Evolutionary conservation across 495 filamentous ascomycete genomes (phyloP).

Genomic region (Hypoxylon cercidicola): DNA sequence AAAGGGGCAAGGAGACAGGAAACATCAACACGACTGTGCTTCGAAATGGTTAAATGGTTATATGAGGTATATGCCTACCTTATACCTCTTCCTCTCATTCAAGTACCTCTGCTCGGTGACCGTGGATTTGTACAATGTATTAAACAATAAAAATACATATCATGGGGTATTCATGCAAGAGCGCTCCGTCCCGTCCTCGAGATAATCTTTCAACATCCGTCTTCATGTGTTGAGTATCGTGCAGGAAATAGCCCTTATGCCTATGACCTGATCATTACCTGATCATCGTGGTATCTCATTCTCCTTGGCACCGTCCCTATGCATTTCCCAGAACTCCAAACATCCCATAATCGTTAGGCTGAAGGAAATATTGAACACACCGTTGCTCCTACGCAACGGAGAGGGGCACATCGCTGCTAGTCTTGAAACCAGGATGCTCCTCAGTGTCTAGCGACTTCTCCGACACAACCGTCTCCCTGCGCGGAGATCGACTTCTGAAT

Average conservation of each 20-base stretch:
- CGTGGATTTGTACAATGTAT: constrained; percentile 42
- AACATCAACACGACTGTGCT: no score
- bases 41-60: no score
- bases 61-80: no score
- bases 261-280: constrained; percentile 31
- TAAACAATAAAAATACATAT: constrained; percentile 44
- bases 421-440: constrained; percentile 21
- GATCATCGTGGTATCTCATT: constrained; percentile 41
- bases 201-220: constrained; percentile 19
- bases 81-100: not conserved
- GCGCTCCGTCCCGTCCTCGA: constrained; percentile 24
- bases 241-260: constrained; percentile 27
- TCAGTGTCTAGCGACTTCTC: constrained; percentile 11
- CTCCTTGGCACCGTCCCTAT: constrained; percentile 32
- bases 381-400: constrained; percentile 28
- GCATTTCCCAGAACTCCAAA: constrained; percentile 40
- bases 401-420: constrained; percentile 27
- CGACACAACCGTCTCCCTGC: constrained; percentile 11
- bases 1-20: no score
- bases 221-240: constrained; percentile 29
- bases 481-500: constrained; percentile 18
- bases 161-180: constrained; percentile 44
- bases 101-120: constrained; percentile 6
- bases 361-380: constrained; percentile 28
- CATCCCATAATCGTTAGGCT: constrained; percentile 27